phyloP scores from a whole-genome alignment of 805 yeast genomes.

The Ogataea nakhonphanomensis region DNA sequence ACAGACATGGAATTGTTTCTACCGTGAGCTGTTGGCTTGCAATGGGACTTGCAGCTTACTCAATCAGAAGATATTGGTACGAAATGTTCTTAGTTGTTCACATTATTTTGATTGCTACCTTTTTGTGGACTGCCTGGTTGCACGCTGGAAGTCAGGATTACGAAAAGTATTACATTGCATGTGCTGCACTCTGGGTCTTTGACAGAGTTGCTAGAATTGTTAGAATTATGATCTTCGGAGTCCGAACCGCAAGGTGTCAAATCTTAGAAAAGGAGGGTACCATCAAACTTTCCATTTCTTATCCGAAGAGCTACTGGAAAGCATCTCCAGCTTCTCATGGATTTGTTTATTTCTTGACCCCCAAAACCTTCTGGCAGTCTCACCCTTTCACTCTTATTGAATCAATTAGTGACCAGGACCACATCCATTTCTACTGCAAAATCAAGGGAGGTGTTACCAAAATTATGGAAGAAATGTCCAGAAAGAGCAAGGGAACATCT shows the following conservation, averaged over 20 bases:
- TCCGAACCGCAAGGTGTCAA: conserved; percentile 36
- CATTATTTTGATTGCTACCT: conserved; percentile 48
- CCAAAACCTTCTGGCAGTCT: conserved; percentile 53
- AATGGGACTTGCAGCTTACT: conserved; percentile 43
- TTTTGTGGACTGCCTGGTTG: conserved; percentile 53
- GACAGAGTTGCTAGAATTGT: conserved; percentile 49
- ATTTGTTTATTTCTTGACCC: conserved; percentile 54
- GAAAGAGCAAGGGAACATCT: conserved; percentile 26
- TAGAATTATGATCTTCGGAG: conserved; percentile 37
- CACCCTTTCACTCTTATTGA: conserved; percentile 56
- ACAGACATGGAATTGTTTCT: conserved; percentile 34
- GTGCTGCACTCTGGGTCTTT: conserved; percentile 49
- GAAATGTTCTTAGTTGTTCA: conserved; percentile 62
- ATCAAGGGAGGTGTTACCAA: conserved; percentile 59
- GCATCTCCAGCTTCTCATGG: conserved; percentile 59
- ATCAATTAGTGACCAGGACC: conserved; percentile 32
- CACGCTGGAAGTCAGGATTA: conserved; percentile 45
- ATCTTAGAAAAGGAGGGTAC: conserved; percentile 44
- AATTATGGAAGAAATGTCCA: conserved; percentile 33
- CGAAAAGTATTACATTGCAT: conserved; percentile 34
- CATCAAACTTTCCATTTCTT: conserved; percentile 43
- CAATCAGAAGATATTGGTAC: conserved; percentile 52
- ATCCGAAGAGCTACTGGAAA: conserved; percentile 45
- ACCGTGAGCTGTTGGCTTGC: conserved; percentile 41
- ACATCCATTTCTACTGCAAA: conserved; percentile 43